These are phyloP conservation scores for Pyrus hybrid DNA, from an alignment of 331 rosid species.

Conservation along the genomic window DNA sequence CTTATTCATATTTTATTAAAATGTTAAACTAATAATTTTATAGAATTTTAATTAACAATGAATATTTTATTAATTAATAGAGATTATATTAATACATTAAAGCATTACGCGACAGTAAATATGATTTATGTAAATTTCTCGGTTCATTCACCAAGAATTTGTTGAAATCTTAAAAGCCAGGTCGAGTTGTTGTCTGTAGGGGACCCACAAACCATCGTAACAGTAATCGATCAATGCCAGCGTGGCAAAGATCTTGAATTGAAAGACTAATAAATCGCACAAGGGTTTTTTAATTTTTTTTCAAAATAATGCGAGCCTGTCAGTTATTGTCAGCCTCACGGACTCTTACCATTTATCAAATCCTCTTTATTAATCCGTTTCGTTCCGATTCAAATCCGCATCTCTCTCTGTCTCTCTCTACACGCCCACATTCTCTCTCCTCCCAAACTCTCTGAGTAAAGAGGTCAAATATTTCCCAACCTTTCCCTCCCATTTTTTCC, in stretches of 20 bases:
- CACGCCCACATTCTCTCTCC: neutral
- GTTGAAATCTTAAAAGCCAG: no score
- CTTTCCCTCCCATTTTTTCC: conserved; percentile 54
- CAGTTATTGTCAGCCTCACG: conserved; percentile 2
- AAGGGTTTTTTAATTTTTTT: neutral
- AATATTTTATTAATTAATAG: no score
- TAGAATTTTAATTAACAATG: no score
- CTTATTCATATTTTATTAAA: no score
- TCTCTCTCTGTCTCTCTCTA: neutral
- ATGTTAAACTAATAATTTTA: no score
- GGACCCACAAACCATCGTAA: neutral
- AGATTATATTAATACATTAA: no score
- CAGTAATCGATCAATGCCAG: neutral
- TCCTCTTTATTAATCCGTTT: conserved; percentile 26
- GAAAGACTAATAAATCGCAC: neutral
- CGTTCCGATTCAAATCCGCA: conserved; percentile 55
- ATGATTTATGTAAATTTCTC: no score
- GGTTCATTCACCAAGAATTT: no score
- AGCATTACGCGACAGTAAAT: no score
- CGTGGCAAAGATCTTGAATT: neutral
- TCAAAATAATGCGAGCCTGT: neutral
- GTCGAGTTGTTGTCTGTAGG: no score
- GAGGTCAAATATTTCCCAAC: conserved; percentile 45
- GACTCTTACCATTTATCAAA: conserved; percentile 37
- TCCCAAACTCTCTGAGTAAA: neutral